Base-by-base conservation (phyloP, 208 protist genomes). In the Giardia duodenalis region DNA sequence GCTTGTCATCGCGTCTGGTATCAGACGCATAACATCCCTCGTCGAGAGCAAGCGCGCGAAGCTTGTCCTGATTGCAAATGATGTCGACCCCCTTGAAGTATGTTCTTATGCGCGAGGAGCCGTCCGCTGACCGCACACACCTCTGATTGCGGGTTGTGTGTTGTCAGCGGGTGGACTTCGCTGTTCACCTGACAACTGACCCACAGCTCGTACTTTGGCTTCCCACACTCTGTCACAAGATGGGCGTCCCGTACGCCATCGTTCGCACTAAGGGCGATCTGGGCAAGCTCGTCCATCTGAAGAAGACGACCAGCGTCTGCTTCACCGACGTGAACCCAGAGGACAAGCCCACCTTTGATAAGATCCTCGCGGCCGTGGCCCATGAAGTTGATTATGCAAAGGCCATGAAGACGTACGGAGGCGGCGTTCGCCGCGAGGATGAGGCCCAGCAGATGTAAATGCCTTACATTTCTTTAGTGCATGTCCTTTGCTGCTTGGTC, bases 51-150 rank as follows among this genome's bases (percentile, higher is more conserved):
- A 99, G 96, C 98, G 98, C 94, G 98, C 98, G 45, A 96, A 97
- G 94, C 95, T 99, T 44, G 98, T 99, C 92, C 95, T 99, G 92
- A 99, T 99, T 93, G 98, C 98, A 86, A 97, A 99, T 96, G 99
- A 99, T 95, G 98, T 99, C 93, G 98, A 99, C 94, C 98, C 98
- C 92, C 96, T 99, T 93, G 98, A 99, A 96, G 94, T 96, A 91
- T 76, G 93, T 87, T 42, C 44, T 57, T 88, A 93, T 95, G 46
- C 46, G 67, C 44, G 30, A 0, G 87, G n/a, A n/a, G n/a, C 22
- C 67, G 46, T 45, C 10, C 3, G 0, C 0, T 76, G 22, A 76
- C 46, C 89, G 30, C 44, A 22, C 0, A 47, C 57, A 43, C n/a
- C 2, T 92, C 3, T n/a, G n/a, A 2, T 44, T 48, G 1, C 0